phyloP scores from a whole-genome alignment of 768 basidiomycete species.

The Suillus placidus region DNA sequence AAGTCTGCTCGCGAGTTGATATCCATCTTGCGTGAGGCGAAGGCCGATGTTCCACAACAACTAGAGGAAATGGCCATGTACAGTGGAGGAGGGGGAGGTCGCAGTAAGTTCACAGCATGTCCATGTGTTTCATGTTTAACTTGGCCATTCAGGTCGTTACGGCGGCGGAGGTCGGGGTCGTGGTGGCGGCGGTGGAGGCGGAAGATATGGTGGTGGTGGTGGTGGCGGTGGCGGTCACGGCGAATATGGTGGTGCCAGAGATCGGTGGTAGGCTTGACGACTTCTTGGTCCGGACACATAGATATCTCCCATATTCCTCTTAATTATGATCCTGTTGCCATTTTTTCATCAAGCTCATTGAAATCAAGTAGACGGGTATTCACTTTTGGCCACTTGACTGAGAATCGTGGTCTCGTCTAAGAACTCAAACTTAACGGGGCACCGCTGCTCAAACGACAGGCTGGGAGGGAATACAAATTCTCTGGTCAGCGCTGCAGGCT shows the following conservation, averaged over 20 bases:
- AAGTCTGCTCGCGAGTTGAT: constrained; percentile 94
- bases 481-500: not conserved
- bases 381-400: not conserved
- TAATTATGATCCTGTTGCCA: constrained; percentile 1
- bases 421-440: not conserved
- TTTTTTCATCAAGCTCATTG: not conserved
- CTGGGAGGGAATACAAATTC: not conserved
- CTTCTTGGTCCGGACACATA: constrained; percentile 4
- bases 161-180: constrained; percentile 48
- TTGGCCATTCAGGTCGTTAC: constrained; percentile 56
- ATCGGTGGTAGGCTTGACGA: constrained; percentile 17
- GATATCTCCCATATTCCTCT: constrained; percentile 5
- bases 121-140: constrained; percentile 11
- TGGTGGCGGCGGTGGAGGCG: constrained; percentile 44
- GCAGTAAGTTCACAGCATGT: constrained; percentile 48
- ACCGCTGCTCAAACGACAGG: not conserved
- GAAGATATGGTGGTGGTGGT: constrained; percentile 44
- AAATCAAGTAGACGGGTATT: not conserved
- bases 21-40: constrained; percentile 83
- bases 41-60: constrained; percentile 83
- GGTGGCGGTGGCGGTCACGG: constrained; percentile 47
- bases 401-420: not conserved
- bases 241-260: constrained; percentile 21
- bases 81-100: constrained; percentile 77
- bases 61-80: constrained; percentile 92